Base-by-base conservation (phyloP, 176 grass and related monocot genomes). In the Stipa capillata region DNA sequence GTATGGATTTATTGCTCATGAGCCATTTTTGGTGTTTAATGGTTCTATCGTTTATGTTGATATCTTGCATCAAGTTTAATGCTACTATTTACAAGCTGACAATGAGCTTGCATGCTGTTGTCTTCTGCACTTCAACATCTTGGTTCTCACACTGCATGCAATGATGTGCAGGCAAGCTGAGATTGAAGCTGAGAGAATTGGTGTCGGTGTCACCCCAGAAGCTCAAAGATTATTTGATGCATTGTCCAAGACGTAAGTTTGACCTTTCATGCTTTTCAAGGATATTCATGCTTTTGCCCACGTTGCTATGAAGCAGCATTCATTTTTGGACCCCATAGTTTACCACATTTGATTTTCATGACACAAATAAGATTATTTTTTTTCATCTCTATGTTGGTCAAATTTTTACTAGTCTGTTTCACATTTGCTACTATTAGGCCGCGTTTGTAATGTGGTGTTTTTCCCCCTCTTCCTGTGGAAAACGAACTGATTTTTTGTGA, bases 221-320 rank as follows among this genome's bases (percentile, higher is more conserved):
- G 96, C 90, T 89, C 96, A 99, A 89, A 83, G 81, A 76, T 89
- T 99, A 85, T 99, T 95, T 62, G 90, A 99, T 91, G 96, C 92
- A 72, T 64, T 99, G 69, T 84, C 92, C 34, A 99, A 99, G 81
- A 99, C 92, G 92, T 99, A 91, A 83, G 86, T 73, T 82, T 55
- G 18, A 48, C 49, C 0, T 74, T 69, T 77, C 63, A 41, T 77
- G n/a, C n/a, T n/a, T n/a, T n/a, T n/a, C n/a, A n/a, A n/a, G n/a
- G n/a, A n/a, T n/a, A n/a, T n/a, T n/a, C n/a, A 77, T 64, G 25
- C 29, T 64, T 81, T 35, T 73, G 5, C 8, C 2, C 28, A 28
- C 40, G 33, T 36, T 82, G 16, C 28, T 81, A 34, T 36, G 40
- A 60, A 65, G 35, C 23, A 36, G 34, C 40, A 32, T 45, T 77